A percentile compares a stretch with the other conserved stretches of the same genome.
phyloP scores from a whole-genome alignment of 2,329 filamentous ascomycete species.

The Arthrinium phaeospermum region DNA sequence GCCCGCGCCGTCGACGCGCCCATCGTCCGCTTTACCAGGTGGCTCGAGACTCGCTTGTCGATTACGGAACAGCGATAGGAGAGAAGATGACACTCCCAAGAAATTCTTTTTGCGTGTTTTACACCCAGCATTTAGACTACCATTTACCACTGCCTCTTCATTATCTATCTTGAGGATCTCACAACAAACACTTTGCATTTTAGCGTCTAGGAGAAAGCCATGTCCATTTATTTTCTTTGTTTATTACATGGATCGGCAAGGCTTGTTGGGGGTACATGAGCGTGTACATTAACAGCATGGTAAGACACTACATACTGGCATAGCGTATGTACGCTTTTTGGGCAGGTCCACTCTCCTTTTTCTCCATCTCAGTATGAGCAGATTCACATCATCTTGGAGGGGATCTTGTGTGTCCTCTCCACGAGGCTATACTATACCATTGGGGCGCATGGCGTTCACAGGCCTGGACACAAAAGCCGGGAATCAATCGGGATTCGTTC shows the following conservation, averaged over 20 bases:
- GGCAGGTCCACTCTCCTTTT: conserved; percentile 4
- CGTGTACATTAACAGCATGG: background rate
- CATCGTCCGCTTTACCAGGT: conserved; percentile 61
- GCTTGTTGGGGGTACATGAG: background rate
- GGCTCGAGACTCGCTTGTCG: conserved; percentile 49
- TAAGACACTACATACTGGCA: background rate
- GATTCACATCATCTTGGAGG: background rate
- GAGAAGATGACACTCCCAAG: background rate
- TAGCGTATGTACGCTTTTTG: background rate
- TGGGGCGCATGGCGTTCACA: conserved; percentile 2
- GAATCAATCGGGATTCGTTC: background rate
- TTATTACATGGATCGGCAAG: background rate
- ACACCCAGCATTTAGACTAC: background rate
- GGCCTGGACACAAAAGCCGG: background rate
- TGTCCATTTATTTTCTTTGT: background rate
- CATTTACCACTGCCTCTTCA: background rate
- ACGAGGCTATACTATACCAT: background rate
- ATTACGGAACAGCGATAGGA: conserved; percentile 2
- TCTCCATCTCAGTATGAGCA: background rate
- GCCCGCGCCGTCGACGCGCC: conserved; percentile 62
- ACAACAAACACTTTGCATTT: background rate
- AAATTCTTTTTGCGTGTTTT: background rate
- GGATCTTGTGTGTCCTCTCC: background rate
- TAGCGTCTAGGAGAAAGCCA: background rate
- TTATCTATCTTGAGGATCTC: background rate